Evolutionary conservation across 1,284 basidiomycete species (phyloP), one percentile per base, ranked within the genome.

Genomic region (Tetrapyrgos nigripes): DNA sequence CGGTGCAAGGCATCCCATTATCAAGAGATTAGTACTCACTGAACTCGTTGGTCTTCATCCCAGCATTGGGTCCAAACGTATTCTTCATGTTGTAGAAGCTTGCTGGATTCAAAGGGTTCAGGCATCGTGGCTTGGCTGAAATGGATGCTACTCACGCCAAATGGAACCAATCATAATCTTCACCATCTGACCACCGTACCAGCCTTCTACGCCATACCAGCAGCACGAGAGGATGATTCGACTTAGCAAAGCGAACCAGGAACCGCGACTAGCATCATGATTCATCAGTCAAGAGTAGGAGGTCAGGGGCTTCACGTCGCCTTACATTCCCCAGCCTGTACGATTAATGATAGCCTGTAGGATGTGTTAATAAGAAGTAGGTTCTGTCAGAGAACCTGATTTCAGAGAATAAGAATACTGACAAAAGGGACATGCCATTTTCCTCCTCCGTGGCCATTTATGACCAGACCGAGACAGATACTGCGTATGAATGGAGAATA

Each of bases 131-230:
- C n/a, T n/a, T n/a, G n/a, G n/a, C n/a, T n/a, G n/a, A n/a, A n/a
- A n/a, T n/a, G n/a, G n/a, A n/a, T n/a, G 37, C 19, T 33, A 66
- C 69, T 33, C 57, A 73, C 71, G 73, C 72, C 72, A 74, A 5
- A 74, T 71, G 3, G 71, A 55, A 2, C 69, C 73, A 45, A 73
- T 74, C 68, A 74, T 68, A 23, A 72, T 63, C 50, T 74, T 74
- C 9, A 72, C 65, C 63, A 73, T 69, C 58, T 73, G 70, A 2
- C 73, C 73, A 6, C 71, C 71, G 52, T 69, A 73, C 70, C 70
- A 70, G 17, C 60, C 61, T 58, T 70, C 62, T 3, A 70, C 69
- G 10, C 69, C 71, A 47, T 71, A 69, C 70, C 71, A 71, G 40
- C 66, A 68, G 52, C 69, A 73, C 1, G 71, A 73, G 14, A 73